phyloP scores from a whole-genome alignment of 129 eudicot genomes.

The Saposhnikovia divaricata region DNA sequence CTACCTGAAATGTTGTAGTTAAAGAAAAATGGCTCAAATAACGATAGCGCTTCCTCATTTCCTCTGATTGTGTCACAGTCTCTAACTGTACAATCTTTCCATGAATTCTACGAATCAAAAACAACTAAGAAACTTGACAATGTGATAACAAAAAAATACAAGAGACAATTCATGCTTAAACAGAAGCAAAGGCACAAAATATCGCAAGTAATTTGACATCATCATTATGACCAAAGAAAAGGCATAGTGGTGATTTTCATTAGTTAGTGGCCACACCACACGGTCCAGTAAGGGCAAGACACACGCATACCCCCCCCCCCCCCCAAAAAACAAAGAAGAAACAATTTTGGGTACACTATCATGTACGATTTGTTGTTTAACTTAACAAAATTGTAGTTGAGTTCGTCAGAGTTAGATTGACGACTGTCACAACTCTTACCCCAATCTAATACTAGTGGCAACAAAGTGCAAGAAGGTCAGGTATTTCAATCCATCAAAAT shows the following conservation, averaged over 20 bases:
- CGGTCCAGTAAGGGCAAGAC: neutral
- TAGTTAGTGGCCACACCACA: neutral
- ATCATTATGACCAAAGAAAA: neutral
- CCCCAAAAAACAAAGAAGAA: too few relatives aligned
- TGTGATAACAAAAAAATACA: neutral
- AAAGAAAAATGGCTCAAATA: conserved; percentile 86
- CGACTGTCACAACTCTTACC: neutral
- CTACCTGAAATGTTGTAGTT: conserved; percentile 91
- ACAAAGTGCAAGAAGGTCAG: neutral
- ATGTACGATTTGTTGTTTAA: too few relatives aligned
- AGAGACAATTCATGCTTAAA: neutral
- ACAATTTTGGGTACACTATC: neutral
- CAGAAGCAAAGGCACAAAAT: neutral
- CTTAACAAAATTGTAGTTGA: too few relatives aligned
- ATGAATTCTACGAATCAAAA: conserved; percentile 44
- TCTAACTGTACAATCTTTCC: conserved; percentile 90
- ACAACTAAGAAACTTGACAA: conserved; percentile 8
- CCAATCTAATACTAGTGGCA: neutral
- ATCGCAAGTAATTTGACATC: neutral
- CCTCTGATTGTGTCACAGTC: conserved; percentile 84
- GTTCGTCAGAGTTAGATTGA: neutral
- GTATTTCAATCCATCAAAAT: neutral
- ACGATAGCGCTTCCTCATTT: conserved; percentile 89
- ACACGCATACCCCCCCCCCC: neutral
- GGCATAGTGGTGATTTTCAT: neutral